Percentiles rank a stretch among this genome's conserved stretches.
phyloP scores from a whole-genome alignment of 2,329 filamentous ascomycete genomes.

The Paracorniculantispora psalliotae region DNA sequence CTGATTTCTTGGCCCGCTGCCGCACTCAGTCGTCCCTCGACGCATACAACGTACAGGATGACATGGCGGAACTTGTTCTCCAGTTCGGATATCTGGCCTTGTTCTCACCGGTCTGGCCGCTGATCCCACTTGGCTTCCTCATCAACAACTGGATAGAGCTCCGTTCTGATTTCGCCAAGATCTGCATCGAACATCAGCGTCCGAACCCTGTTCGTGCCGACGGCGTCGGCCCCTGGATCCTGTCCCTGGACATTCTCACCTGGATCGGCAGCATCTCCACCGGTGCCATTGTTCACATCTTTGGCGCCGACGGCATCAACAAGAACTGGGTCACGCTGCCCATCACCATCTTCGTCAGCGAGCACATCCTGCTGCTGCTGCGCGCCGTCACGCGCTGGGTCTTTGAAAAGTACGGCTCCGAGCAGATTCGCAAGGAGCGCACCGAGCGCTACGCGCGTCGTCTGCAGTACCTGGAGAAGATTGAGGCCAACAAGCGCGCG shows the following conservation, averaged over 20 bases:
- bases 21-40: conserved; percentile 64
- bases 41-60: conserved; percentile 66
- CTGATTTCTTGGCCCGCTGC: conserved; percentile 56
- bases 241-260: conserved; percentile 61
- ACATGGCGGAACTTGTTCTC: conserved; percentile 68
- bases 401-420: conserved; percentile 35
- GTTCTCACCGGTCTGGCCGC: conserved; percentile 71
- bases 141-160: conserved; percentile 76
- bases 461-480: conserved; percentile 33
- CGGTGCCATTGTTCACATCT: conserved; percentile 69
- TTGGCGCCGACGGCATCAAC: conserved; percentile 51
- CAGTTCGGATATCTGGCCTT: conserved; percentile 70
- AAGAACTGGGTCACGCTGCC: conserved; percentile 60
- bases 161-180: conserved; percentile 71
- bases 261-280: conserved; percentile 71
- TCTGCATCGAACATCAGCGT: conserved; percentile 67
- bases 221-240: conserved; percentile 69
- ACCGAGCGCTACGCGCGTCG: conserved; percentile 34
- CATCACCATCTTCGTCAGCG: conserved; percentile 65
- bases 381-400: conserved; percentile 37
- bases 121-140: conserved; percentile 67
- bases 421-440: conserved; percentile 36
- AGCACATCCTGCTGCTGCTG: conserved; percentile 64
- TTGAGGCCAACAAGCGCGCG: conserved; percentile 34
- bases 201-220: conserved; percentile 65